A percentile compares a stretch with the other conserved stretches of the same genome.
Conservation (phyloP, 2,329 filamentous ascomycete species). For the Ilyonectria robusta region DNA sequence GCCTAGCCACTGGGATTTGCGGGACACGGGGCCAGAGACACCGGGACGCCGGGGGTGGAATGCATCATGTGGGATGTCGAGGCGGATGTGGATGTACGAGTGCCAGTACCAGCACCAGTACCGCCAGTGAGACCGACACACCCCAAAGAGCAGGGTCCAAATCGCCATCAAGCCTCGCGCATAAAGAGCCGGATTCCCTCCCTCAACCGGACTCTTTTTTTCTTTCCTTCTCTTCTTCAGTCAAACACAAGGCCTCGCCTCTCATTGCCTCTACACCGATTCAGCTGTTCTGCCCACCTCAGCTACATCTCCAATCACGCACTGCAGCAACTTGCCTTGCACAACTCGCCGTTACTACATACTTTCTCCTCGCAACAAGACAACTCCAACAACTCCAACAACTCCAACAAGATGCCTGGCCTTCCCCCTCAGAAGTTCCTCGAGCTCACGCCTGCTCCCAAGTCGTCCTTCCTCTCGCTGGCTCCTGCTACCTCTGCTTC, state of each 20-base stretch:
- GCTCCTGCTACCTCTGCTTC: slow-evolving; percentile 71
- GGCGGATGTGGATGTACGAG: slow-evolving; percentile 33
- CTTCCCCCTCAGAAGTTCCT: slow-evolving; percentile 48
- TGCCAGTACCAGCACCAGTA: background rate
- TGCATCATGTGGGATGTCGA: slow-evolving; percentile 36
- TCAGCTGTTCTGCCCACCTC: slow-evolving; percentile 44
- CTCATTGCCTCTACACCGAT: slow-evolving; percentile 33
- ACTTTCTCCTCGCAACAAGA: slow-evolving; percentile 23
- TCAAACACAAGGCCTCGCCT: slow-evolving; percentile 38
- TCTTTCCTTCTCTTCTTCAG: slow-evolving; percentile 26
- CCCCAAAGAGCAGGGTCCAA: slow-evolving; percentile 11
- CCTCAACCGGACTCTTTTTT: slow-evolving; percentile 25
- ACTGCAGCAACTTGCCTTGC: slow-evolving; percentile 14
- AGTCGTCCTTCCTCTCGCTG: slow-evolving; percentile 66
- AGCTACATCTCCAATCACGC: slow-evolving; percentile 35
- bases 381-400: slow-evolving; percentile 28
- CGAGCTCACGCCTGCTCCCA: slow-evolving; percentile 42
- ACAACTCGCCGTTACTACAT: slow-evolving; percentile 14
- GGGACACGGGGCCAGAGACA: slow-evolving; percentile 20
- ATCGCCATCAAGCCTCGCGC: slow-evolving; percentile 34
- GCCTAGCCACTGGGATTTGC: slow-evolving; percentile 21
- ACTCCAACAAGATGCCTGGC: slow-evolving; percentile 40
- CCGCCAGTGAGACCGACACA: slow-evolving; percentile 13
- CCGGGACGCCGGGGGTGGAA: slow-evolving; percentile 34
- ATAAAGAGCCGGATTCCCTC: slow-evolving; percentile 50